Evolutionary conservation across 441 rosid genomes (phyloP).

Genomic region (Erysimum cheiri): DNA sequence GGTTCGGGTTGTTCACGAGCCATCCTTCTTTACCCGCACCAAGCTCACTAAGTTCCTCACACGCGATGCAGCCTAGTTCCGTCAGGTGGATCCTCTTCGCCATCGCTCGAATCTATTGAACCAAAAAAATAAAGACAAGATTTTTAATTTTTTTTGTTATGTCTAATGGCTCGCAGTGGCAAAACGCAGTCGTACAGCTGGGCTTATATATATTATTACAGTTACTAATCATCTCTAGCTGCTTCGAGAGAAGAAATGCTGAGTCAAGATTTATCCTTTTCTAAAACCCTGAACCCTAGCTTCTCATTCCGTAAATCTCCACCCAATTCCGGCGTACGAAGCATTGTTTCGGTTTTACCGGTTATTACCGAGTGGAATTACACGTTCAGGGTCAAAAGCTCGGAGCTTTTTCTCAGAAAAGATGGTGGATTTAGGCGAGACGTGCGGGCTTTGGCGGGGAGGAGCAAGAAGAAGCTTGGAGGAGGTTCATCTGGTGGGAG

Average conservation of each 20-base stretch:
- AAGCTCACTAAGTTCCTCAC: conserved; percentile 72
- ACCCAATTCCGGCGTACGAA: conserved; percentile 26
- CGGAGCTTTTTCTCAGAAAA: conserved; percentile 39
- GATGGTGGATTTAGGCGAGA: conserved; percentile 50
- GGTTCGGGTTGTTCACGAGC: conserved; percentile 67
- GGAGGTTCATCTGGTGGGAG: conserved; percentile 64
- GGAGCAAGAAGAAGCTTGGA: conserved; percentile 81
- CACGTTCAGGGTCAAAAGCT: conserved; percentile 12
- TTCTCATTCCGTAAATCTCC: conserved; percentile 38
- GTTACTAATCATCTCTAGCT: conserved; percentile 14
- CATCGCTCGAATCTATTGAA: conserved; percentile 41
- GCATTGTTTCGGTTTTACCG: conserved; percentile 18
- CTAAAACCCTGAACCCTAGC: conserved; percentile 79
- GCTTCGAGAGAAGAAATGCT: conserved; percentile 45
- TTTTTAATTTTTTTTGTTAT: not conserved
- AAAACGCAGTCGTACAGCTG: conserved; percentile 23
- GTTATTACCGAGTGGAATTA: conserved; percentile 22
- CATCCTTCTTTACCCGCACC: conserved; percentile 96
- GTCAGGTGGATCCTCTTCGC: conserved; percentile 67
- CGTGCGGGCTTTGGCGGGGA: conserved; percentile 71
- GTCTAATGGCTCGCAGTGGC: not conserved
- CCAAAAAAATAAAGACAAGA: not conserved
- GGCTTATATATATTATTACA: conserved; percentile 10
- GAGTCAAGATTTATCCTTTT: conserved; percentile 56
- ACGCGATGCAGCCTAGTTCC: conserved; percentile 86